A percentile compares a stretch with the other conserved stretches of the same genome.
phyloP scores from a whole-genome alignment of 495 filamentous ascomycete genomes.

The Geoglossum glabrum region DNA sequence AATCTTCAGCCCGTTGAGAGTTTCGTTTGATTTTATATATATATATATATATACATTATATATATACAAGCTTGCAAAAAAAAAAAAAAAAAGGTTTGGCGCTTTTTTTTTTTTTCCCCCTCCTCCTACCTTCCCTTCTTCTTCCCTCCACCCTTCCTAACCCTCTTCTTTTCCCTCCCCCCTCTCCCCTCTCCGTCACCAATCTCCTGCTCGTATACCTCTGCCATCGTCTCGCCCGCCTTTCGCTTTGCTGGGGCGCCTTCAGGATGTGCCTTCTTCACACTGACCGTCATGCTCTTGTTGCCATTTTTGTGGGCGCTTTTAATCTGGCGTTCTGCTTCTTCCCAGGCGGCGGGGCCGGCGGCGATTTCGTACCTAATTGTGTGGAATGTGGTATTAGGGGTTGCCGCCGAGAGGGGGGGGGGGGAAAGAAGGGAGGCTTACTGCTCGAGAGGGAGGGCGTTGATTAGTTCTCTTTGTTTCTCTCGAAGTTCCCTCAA shows the following conservation, averaged over 20 bases:
- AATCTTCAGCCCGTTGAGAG: no score
- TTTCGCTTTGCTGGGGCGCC: conserved; percentile 73
- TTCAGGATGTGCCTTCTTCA: conserved; percentile 32
- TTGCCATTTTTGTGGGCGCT: conserved; percentile 29
- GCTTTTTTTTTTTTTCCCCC: no score
- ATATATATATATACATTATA: no score
- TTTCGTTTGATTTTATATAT: no score
- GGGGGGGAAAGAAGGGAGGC: conserved; percentile 13
- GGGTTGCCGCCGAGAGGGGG: background rate
- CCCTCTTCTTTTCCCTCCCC: conserved; percentile 23
- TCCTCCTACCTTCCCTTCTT: background rate
- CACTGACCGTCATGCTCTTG: conserved; percentile 54
- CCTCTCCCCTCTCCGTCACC: conserved; percentile 29
- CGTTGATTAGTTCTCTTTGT: conserved; percentile 71
- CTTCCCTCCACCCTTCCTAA: conserved; percentile 10
- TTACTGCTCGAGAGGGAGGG: conserved; percentile 75
- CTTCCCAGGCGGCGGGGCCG: conserved; percentile 52
- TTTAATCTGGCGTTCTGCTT: conserved; percentile 60
- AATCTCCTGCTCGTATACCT: conserved; percentile 37
- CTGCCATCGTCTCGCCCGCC: conserved; percentile 40
- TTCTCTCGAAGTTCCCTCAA: conserved; percentile 48
- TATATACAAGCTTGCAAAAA: no score
- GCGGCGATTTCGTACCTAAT: conserved; percentile 62
- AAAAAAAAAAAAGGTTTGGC: no score
- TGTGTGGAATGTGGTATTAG: conserved; percentile 17